Evolutionary conservation across 2,329 filamentous ascomycete genomes (phyloP).

Genomic region (Calonectria multiphialidica): DNA sequence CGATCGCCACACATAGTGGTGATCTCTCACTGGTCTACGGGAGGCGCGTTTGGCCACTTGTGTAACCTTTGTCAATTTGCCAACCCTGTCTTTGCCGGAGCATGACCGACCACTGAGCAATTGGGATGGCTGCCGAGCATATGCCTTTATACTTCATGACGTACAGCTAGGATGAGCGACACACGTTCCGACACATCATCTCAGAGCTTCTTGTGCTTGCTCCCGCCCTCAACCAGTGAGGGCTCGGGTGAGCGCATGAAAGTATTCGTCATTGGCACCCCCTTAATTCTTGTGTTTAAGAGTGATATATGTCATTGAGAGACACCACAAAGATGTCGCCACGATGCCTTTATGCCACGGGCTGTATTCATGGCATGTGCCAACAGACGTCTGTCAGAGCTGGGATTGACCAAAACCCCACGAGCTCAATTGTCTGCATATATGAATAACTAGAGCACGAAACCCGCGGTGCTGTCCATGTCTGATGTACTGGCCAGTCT

Average conservation of each 20-base stretch:
- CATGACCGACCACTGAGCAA: constrained; percentile 4
- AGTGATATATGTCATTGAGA: background rate
- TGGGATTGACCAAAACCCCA: background rate
- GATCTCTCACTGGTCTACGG: constrained; percentile 18
- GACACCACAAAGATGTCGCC: background rate
- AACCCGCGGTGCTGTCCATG: background rate
- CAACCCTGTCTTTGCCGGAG: constrained; percentile 9
- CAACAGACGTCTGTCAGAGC: background rate
- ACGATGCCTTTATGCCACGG: background rate
- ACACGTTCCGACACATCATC: constrained; percentile 1
- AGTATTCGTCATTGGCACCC: background rate
- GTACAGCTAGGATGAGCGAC: background rate
- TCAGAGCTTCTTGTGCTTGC: constrained; percentile 2
- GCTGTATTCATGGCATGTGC: background rate
- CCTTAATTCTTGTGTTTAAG: background rate
- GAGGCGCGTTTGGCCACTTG: constrained; percentile 9
- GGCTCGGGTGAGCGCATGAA: background rate
- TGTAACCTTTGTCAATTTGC: constrained; percentile 19
- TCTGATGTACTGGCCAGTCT: background rate
- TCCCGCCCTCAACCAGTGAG: constrained; percentile 5
- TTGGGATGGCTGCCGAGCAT: background rate
- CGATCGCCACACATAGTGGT: constrained; percentile 21
- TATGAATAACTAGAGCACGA: background rate
- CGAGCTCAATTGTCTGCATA: background rate
- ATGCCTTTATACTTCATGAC: constrained; percentile 23